Evolutionary conservation across 345 rosid species (phyloP).

Genomic region (Abelmoschus esculentus): DNA sequence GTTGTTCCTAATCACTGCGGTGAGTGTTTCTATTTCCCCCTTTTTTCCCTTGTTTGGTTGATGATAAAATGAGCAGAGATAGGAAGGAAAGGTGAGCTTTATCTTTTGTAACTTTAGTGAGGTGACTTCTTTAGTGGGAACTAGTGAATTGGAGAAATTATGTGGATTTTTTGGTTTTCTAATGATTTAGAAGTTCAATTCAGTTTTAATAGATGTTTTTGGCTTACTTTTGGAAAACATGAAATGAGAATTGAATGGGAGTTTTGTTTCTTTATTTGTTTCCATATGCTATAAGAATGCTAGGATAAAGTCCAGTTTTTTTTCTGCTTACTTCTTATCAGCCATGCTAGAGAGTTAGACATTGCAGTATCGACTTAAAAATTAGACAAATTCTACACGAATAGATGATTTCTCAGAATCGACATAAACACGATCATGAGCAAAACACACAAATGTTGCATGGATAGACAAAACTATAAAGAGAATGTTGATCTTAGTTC

Average conservation of each 20-base stretch:
- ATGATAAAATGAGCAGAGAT: slow-evolving; percentile 1
- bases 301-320: background rate
- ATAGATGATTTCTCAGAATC: too few relatives aligned
- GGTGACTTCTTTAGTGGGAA: background rate
- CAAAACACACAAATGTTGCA: too few relatives aligned
- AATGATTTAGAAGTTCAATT: background rate
- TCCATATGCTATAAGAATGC: background rate
- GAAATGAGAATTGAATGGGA: background rate
- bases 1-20: slow-evolving; percentile 91
- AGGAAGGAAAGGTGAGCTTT: background rate
- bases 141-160: background rate
- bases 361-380: too few relatives aligned
- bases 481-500: background rate
- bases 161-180: background rate
- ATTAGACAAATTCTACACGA: too few relatives aligned
- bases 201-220: background rate
- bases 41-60: background rate
- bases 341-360: background rate
- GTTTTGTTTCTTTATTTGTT: background rate
- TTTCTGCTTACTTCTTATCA: background rate
- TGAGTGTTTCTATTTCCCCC: slow-evolving; percentile 23
- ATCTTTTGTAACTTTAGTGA: background rate
- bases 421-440: too few relatives aligned
- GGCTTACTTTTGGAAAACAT: background rate
- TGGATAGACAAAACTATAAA: too few relatives aligned